Conservation (phyloP, 441 rosid species). For the Erodium trifolium region DNA sequence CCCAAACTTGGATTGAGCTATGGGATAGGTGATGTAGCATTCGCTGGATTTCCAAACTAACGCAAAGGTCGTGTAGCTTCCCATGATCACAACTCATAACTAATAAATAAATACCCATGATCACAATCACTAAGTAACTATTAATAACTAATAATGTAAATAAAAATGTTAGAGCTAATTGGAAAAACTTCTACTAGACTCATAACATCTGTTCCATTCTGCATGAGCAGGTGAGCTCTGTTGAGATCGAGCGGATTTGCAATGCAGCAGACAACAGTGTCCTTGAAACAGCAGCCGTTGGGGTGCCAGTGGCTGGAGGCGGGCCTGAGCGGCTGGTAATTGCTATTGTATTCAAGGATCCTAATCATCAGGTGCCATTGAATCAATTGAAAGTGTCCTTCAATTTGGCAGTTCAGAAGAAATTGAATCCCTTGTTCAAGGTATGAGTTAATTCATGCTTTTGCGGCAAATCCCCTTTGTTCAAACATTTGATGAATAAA, state of each 20-base stretch:
- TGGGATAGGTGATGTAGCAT: too few relatives aligned
- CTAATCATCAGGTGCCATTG: slow-evolving; percentile 23
- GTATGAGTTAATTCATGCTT: slow-evolving; percentile 23
- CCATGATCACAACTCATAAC: too few relatives aligned
- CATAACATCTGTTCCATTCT: background rate
- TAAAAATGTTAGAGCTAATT: too few relatives aligned
- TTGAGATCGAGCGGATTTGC: slow-evolving; percentile 83
- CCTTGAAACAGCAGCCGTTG: slow-evolving; percentile 87
- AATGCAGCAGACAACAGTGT: slow-evolving; percentile 50
- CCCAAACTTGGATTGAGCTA: too few relatives aligned
- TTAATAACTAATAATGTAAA: too few relatives aligned
- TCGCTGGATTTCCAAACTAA: too few relatives aligned
- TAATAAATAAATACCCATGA: too few relatives aligned
- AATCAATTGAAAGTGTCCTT: slow-evolving; percentile 48
- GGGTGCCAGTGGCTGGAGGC: slow-evolving; percentile 78
- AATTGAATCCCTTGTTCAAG: slow-evolving; percentile 79
- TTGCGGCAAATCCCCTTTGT: background rate
- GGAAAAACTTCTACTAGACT: too few relatives aligned
- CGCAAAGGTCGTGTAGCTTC: too few relatives aligned
- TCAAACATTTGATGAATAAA: slow-evolving; percentile 1
- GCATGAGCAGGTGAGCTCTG: slow-evolving; percentile 66
- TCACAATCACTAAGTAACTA: too few relatives aligned
- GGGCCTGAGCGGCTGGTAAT: slow-evolving; percentile 82
- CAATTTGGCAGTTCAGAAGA: slow-evolving; percentile 76
- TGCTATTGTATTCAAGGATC: slow-evolving; percentile 58